phyloP scores from a whole-genome alignment of 176 grass and related monocot genomes.

The Coix lacrymajobi region DNA sequence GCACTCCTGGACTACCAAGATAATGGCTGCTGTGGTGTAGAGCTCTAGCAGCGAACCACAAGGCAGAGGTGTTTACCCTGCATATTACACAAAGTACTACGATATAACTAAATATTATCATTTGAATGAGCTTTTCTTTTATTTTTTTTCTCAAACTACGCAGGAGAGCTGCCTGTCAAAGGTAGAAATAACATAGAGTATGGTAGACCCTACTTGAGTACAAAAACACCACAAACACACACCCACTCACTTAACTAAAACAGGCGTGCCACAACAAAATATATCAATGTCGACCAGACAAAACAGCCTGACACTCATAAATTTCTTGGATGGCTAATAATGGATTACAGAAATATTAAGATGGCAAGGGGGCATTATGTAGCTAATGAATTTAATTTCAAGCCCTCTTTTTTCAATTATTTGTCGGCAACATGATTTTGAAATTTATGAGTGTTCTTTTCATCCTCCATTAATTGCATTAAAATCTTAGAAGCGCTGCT shows the following conservation, averaged over 20 bases:
- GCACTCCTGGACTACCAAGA: not conserved
- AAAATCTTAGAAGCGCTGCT: constrained; percentile 12
- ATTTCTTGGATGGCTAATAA: not conserved
- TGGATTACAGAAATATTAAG: not conserved
- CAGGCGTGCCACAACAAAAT: no score
- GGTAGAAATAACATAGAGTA: no score
- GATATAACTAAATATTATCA: constrained; percentile 12
- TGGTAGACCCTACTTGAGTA: no score
- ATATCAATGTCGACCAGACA: no score
- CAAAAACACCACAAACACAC: no score
- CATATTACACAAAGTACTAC: not conserved
- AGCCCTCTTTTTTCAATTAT: constrained; percentile 13
- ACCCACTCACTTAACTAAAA: no score
- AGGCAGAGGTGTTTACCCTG: not conserved
- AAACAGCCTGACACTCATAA: no score
- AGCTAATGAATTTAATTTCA: constrained; percentile 11
- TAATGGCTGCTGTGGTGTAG: not conserved
- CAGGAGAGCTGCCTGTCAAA: no score
- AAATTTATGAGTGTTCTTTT: constrained; percentile 21
- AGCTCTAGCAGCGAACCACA: not conserved
- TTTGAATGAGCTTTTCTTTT: constrained; percentile 1
- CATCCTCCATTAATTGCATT: constrained; percentile 16
- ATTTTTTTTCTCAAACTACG: no score
- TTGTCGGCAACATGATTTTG: not conserved
- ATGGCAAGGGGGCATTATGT: not conserved